Evolutionary conservation across 2,329 filamentous ascomycete species (phyloP).

Genomic region (Meredithiella fracta): DNA sequence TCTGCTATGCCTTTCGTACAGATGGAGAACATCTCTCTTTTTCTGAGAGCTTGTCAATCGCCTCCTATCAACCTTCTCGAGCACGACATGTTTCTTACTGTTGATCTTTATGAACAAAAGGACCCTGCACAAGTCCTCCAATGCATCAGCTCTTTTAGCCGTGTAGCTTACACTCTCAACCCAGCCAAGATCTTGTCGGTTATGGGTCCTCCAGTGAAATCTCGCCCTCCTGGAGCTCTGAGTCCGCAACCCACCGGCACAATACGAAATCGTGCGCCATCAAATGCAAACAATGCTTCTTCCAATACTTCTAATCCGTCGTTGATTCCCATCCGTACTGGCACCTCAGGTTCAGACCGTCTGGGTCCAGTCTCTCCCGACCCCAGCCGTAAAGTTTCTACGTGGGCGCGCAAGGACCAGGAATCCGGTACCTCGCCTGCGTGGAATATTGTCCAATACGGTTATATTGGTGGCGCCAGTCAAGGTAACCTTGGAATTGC

Average conservation of each 20-base stretch:
- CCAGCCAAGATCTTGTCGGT: slow-evolving; percentile 56
- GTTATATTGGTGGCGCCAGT: slow-evolving; percentile 93
- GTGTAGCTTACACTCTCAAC: slow-evolving; percentile 59
- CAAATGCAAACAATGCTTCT: slow-evolving; percentile 43
- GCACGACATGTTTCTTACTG: slow-evolving; percentile 91
- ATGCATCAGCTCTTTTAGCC: slow-evolving; percentile 80
- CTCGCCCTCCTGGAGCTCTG: slow-evolving; percentile 35
- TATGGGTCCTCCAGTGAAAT: slow-evolving; percentile 50
- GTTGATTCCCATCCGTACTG: slow-evolving; percentile 33
- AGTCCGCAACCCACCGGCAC: slow-evolving; percentile 51
- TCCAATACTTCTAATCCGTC: slow-evolving; percentile 29
- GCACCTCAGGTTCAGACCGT: slow-evolving; percentile 37
- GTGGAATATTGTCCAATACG: slow-evolving; percentile 98
- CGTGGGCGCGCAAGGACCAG: slow-evolving; percentile 77
- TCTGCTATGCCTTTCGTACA: slow-evolving; percentile 96
- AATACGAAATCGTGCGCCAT: slow-evolving; percentile 30
- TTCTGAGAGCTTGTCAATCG: slow-evolving; percentile 72
- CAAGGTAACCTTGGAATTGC: slow-evolving; percentile 89
- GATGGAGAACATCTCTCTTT: slow-evolving; percentile 98
- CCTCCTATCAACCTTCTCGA: slow-evolving; percentile 75
- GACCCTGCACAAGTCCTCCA: slow-evolving; percentile 93
- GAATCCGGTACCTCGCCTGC: slow-evolving; percentile 70
- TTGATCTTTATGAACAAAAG: slow-evolving; percentile 89
- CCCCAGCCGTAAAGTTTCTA: slow-evolving; percentile 38
- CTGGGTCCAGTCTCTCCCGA: slow-evolving; percentile 39